Conservation (phyloP, 805 yeast genomes). For the Ogataea haglerorum region DNA sequence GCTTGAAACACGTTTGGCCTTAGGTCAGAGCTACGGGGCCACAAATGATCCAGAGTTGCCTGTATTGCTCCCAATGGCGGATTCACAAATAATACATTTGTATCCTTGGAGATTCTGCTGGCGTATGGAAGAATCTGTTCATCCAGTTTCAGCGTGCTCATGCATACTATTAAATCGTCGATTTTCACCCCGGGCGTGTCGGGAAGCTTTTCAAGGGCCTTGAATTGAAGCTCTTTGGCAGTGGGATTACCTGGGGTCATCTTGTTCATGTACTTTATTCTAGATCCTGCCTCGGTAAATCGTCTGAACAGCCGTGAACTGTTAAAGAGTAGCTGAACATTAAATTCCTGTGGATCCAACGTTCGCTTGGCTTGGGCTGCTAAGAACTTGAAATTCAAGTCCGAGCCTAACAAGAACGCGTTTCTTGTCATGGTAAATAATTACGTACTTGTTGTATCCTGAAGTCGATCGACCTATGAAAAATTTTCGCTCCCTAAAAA, state of each 20-base stretch:
- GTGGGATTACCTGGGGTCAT: constrained; percentile 13
- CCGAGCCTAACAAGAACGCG: constrained; percentile 20
- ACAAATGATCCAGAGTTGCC: constrained; percentile 4
- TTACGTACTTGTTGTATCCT: not conserved
- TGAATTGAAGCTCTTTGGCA: constrained; percentile 3
- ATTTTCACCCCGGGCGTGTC: constrained; percentile 3
- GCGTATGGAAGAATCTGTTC: constrained; percentile 7
- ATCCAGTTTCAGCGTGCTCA: constrained; percentile 3
- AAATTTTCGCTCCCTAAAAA: constrained; percentile 2
- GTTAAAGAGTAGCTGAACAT: constrained; percentile 12
- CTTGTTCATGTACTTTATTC: constrained; percentile 14
- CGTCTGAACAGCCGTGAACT: constrained; percentile 6
- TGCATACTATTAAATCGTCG: constrained; percentile 15
- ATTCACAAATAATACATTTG: constrained; percentile 26
- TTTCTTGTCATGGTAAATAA: constrained; percentile 11
- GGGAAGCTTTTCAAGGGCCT: constrained; percentile 3
- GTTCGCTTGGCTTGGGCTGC: constrained; percentile 19
- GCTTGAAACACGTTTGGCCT: constrained; percentile 25
- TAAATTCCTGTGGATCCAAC: constrained; percentile 1
- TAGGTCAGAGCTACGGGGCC: not conserved
- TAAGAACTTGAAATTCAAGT: constrained; percentile 17
- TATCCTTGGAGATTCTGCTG: constrained; percentile 11
- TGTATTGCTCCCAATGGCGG: constrained; percentile 23
- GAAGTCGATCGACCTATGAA: not conserved
- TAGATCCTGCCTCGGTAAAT: constrained; percentile 11